Percentiles rank a stretch among this genome's conserved stretches.
These are phyloP conservation scores for Dichomitus squalens DNA, from an alignment of 1,284 basidiomycete species.

Conservation along the genomic window DNA sequence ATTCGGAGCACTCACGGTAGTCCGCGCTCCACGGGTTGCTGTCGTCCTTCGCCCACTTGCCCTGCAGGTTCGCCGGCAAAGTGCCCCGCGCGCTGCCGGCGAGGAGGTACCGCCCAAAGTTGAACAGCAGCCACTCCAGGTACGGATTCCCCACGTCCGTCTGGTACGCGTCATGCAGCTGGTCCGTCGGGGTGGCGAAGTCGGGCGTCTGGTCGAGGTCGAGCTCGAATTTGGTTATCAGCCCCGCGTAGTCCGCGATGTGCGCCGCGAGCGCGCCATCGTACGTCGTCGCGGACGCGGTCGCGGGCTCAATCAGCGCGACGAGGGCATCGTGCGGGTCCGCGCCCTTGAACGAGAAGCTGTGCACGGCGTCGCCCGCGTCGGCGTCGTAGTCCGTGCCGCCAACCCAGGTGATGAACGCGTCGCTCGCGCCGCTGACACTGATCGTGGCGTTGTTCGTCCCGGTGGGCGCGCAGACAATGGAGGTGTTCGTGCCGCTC, in stretches of 20 bases:
- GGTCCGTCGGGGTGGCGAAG: slow-evolving; percentile 57
- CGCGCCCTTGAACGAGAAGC: slow-evolving; percentile 62
- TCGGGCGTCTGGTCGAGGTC: slow-evolving; percentile 60
- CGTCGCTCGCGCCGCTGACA: slow-evolving; percentile 46
- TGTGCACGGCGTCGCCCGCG: slow-evolving; percentile 55
- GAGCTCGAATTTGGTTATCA: slow-evolving; percentile 53
- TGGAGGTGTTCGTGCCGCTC: slow-evolving; percentile 9
- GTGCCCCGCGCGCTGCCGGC: slow-evolving; percentile 59
- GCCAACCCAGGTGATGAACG: slow-evolving; percentile 71
- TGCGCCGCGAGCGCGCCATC: slow-evolving; percentile 46
- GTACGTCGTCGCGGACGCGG: slow-evolving; percentile 35
- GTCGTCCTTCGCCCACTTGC: slow-evolving; percentile 64
- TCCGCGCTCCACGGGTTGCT: slow-evolving; percentile 61
- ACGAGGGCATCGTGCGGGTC: slow-evolving; percentile 59
- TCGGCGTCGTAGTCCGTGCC: slow-evolving; percentile 67
- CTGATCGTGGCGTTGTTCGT: slow-evolving; percentile 56
- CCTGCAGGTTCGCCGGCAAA: slow-evolving; percentile 73
- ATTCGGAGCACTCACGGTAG: slow-evolving; percentile 39
- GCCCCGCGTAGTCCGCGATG: slow-evolving; percentile 48
- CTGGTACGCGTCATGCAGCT: slow-evolving; percentile 52
- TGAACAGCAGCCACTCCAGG: slow-evolving; percentile 73
- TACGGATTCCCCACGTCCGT: slow-evolving; percentile 62
- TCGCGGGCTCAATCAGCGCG: slow-evolving; percentile 38
- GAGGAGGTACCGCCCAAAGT: slow-evolving; percentile 71
- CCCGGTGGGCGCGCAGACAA: slow-evolving; percentile 38